Percentiles rank a stretch among this genome's conserved stretches.
Evolutionary conservation across 2,329 filamentous ascomycete species (phyloP).

Genomic region (Alternaria angustiovoidea): DNA sequence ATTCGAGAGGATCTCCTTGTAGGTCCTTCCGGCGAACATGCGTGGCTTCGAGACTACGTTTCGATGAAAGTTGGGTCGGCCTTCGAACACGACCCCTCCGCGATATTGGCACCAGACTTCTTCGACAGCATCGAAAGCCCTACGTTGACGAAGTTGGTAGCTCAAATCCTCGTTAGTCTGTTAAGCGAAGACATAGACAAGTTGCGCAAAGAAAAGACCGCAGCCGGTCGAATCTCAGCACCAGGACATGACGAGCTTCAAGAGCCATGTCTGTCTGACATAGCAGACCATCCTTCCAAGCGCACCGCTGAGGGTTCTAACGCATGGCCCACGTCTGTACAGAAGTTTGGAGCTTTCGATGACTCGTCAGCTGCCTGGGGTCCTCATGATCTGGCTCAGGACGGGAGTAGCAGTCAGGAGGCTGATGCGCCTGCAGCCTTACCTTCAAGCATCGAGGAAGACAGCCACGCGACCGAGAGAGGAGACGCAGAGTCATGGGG

Average conservation of each 20-base stretch:
- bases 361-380: not conserved
- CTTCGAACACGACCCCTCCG: not conserved
- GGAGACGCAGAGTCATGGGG: too few relatives aligned
- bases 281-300: not conserved
- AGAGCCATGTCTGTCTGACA: not conserved
- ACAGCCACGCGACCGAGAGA: not conserved
- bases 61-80: constrained; percentile 1
- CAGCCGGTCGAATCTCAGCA: not conserved
- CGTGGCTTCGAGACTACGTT: constrained; percentile 6
- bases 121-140: constrained; percentile 9
- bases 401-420: not conserved
- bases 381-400: not conserved
- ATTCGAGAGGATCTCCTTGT: constrained; percentile 2
- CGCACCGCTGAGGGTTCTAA: rapidly evolving
- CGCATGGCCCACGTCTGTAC: not conserved
- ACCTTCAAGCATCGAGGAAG: not conserved
- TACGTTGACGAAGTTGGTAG: not conserved
- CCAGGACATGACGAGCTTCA: not conserved
- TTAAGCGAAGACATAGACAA: not conserved
- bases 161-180: constrained; percentile 1
- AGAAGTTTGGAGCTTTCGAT: not conserved
- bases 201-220: not conserved
- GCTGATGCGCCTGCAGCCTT: not conserved
- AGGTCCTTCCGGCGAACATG: not conserved
- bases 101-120: not conserved